phyloP scores from a whole-genome alignment of 2,329 filamentous ascomycete species.

The Neopestalotiopsis rosae region DNA sequence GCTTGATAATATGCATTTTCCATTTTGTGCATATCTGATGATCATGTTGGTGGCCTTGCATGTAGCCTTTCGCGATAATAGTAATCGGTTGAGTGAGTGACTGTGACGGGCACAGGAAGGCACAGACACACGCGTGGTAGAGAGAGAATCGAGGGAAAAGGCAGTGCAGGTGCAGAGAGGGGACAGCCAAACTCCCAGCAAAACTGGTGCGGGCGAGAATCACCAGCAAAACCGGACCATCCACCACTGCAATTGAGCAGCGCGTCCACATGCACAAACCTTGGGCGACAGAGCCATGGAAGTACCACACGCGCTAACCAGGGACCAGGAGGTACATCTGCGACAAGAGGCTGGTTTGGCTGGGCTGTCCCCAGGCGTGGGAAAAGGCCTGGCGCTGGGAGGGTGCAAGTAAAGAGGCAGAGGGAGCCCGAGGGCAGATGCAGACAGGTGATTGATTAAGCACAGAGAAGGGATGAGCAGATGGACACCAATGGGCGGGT shows the following conservation, averaged over 20 bases:
- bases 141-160: conserved; percentile 25
- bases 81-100: background rate
- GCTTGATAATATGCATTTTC: too few species aligned
- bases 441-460: conserved; percentile 22
- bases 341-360: background rate
- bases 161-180: conserved; percentile 9
- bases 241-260: conserved; percentile 3
- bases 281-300: conserved; percentile 13
- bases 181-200: conserved; percentile 34
- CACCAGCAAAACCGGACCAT: conserved; percentile 29
- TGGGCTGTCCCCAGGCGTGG: conserved; percentile 17
- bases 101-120: background rate
- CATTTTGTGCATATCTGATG: too few species aligned
- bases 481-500: conserved; percentile 17
- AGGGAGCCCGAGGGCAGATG: conserved; percentile 19
- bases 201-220: conserved; percentile 33
- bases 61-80: conserved; percentile 16
- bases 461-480: conserved; percentile 12
- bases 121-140: background rate
- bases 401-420: conserved; percentile 24
- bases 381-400: conserved; percentile 21
- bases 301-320: conserved; percentile 36
- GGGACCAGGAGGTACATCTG: conserved; percentile 35
- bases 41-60: too few species aligned
- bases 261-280: conserved; percentile 9